Evolutionary conservation across 2,329 filamentous ascomycete species (phyloP).

Genomic region (Didymellaceae sp.): DNA sequence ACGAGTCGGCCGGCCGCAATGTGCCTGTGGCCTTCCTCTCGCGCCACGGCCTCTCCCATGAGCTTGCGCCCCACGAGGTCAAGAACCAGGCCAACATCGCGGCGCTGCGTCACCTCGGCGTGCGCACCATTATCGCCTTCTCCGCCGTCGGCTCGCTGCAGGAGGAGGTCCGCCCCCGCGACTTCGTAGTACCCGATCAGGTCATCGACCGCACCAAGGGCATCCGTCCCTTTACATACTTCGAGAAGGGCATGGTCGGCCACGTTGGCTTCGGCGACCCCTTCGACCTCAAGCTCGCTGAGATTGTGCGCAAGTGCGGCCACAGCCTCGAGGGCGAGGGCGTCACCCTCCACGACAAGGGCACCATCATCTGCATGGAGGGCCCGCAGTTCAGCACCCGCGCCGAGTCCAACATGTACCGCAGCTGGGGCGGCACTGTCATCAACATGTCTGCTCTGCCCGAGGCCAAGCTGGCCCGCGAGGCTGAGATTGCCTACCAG

Average conservation of each 20-base stretch:
- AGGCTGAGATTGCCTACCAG: constrained; percentile 96
- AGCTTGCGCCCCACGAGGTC: constrained; percentile 93
- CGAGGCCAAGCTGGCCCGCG: constrained; percentile 92
- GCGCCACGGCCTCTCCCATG: constrained; percentile 87
- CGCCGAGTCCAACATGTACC: constrained; percentile 94
- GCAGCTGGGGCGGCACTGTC: constrained; percentile 87
- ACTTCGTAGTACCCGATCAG: constrained; percentile 96
- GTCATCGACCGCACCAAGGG: constrained; percentile 98
- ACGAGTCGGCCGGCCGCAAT: constrained; percentile 69
- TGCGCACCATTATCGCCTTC: constrained; percentile 91
- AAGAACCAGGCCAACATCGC: constrained; percentile 94
- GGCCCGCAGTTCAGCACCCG: constrained; percentile 98
- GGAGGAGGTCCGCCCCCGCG: constrained; percentile 91
- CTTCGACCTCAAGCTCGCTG: constrained; percentile 80
- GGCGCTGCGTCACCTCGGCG: constrained; percentile 89
- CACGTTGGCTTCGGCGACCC: constrained; percentile 97
- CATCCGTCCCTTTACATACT: constrained; percentile 92
- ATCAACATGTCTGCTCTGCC: constrained; percentile 99
- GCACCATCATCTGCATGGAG: constrained; percentile 94
- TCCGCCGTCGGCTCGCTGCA: constrained; percentile 91
- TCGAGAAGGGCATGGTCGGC: constrained; percentile 87
- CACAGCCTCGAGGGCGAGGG: constrained; percentile 80
- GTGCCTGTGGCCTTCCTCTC: constrained; percentile 86
- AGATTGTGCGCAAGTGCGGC: constrained; percentile 80
- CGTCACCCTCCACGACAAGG: constrained; percentile 81